Evolutionary conservation across 164 flowering plant genomes (phyloP), one percentile per base, ranked within the genome.

Genomic region (Umbilicus rupestris): DNA sequence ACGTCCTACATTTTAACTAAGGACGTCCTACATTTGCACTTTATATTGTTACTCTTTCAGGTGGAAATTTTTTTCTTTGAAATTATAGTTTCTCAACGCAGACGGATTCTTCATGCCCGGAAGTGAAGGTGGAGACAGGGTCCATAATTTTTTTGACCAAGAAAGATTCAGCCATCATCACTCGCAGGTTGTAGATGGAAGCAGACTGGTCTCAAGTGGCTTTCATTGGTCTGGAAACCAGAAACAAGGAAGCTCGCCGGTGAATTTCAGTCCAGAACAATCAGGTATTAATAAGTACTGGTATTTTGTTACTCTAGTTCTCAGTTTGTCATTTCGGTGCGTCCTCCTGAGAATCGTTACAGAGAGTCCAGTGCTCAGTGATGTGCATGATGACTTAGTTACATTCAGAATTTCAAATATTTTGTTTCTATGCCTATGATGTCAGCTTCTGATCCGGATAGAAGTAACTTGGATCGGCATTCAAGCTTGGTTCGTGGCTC

Each of bases 101-200:
- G 41, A 1, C 73, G 59, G 74, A 71, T 76, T 76, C 81, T 85
- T 89, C 82, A 83, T 90, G 96, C 95, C 93, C 82, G 90, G 92
- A 72, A 83, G 89, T 78, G 95, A 88, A 77, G 81, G 74, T 79
- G 88, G 82, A 70, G 97, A 87, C 64, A 82, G 82, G 83, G 84
- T 83, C 72, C 91, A 87, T 72, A 85, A 86, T 82, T 90, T 87
- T 75, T 88, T 89, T 76, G 87, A 82, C 62, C 90, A 87, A 72
- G 92, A 84, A 72, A 73, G 79, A 30, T 81, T 73, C 68, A 78
- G 79, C 66, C 89, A 74, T 74, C 80, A 81, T 68, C 84, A 83
- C 7, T 74, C 82, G 45, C 86, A 85, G 72, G 73, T 66, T 74
- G 75, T 73, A 31, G 82, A 82, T 39, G 81, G 80, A 52, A 80